Conservation (phyloP, 2,329 filamentous ascomycete species). For the Epichloe coenophiala region DNA sequence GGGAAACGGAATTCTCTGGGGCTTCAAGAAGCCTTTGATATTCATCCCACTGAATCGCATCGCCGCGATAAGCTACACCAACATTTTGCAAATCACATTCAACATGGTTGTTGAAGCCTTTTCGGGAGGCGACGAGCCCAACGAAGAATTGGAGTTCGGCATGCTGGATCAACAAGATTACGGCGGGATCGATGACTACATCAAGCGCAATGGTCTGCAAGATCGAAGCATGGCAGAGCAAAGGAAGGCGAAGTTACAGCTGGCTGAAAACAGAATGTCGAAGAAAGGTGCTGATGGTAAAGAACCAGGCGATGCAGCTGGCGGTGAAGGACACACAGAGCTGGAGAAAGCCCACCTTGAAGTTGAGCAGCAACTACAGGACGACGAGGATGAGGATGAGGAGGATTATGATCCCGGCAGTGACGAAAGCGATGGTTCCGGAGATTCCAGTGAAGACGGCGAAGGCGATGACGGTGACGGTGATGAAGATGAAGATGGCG, state of each 20-base stretch:
- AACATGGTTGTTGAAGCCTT: conserved; percentile 53
- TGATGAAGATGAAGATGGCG: conserved; percentile 27
- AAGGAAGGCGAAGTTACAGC: conserved; percentile 48
- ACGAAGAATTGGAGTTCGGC: conserved; percentile 51
- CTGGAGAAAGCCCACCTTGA: conserved; percentile 36
- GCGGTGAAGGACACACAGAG: conserved; percentile 27
- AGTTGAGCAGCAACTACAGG: conserved; percentile 38
- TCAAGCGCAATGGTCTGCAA: conserved; percentile 46
- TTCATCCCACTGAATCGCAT: conserved; percentile 50
- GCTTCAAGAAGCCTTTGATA: conserved; percentile 54
- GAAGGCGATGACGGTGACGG: conserved; percentile 40
- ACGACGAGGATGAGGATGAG: conserved; percentile 51
- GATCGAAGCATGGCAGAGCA: conserved; percentile 57
- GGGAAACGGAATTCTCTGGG: conserved; percentile 53
- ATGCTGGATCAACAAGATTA: conserved; percentile 62
- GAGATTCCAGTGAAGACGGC: conserved; percentile 34
- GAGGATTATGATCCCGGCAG: conserved; percentile 54
- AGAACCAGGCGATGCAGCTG: conserved; percentile 20
- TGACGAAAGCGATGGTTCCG: conserved; percentile 46
- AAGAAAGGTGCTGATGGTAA: conserved; percentile 31
- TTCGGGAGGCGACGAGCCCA: conserved; percentile 29
- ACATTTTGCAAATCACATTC: conserved; percentile 53
- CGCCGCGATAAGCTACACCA: conserved; percentile 52
- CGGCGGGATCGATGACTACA: conserved; percentile 48
- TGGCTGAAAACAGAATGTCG: conserved; percentile 42